These are phyloP conservation scores for apple (Malus domestica) DNA, from an alignment of 306 rosid genomes.

Conservation along the genomic window ASM211411v1 NC_041791.1:20205501-20206000, in stretches of 20 bases:
- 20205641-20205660: no score
- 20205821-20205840: slow-evolving; percentile 42
- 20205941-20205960: slow-evolving; percentile 28
- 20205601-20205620: no score
- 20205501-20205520: no score
- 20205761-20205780: neutral
- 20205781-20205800: neutral
- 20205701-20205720: neutral
- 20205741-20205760: neutral
- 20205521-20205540: no score
- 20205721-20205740: neutral
- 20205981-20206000: slow-evolving; percentile 43
- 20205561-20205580: no score
- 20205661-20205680: neutral
- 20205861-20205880: slow-evolving; percentile 27
- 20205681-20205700: neutral
- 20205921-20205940: slow-evolving; percentile 38
- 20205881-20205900: neutral
- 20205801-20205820: slow-evolving; percentile 45
- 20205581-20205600: no score
- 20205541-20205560: no score
- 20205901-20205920: slow-evolving; percentile 13
- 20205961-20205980: slow-evolving; percentile 29
- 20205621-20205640: no score
- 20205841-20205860: slow-evolving; percentile 23